A percentile compares a stretch with the other conserved stretches of the same genome.
These are phyloP conservation scores for Chaetomiaceae sp. DNA, from an alignment of 2,329 filamentous ascomycete species.

Conservation along the genomic window DNA sequence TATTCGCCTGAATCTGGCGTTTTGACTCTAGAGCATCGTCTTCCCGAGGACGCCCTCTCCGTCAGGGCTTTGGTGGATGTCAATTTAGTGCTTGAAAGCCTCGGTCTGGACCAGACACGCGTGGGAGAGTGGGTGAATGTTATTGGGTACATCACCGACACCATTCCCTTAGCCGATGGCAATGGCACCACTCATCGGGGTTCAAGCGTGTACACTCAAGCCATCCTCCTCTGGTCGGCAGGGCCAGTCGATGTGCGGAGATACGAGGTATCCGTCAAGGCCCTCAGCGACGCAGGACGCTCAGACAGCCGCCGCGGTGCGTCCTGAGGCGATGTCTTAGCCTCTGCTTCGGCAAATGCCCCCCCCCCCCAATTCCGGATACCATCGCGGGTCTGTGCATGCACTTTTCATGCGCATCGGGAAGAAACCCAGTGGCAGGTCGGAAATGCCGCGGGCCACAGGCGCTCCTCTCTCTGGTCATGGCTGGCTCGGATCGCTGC, in stretches of 20 bases:
- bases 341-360: neutral
- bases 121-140: constrained; percentile 86
- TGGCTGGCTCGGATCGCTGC: neutral
- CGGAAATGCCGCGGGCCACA: neutral
- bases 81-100: constrained; percentile 59
- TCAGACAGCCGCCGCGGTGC: neutral
- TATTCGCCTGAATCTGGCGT: constrained; percentile 51
- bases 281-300: neutral
- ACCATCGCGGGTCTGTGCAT: neutral
- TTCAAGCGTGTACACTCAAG: constrained; percentile 53
- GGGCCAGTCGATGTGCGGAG: constrained; percentile 63
- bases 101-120: constrained; percentile 58
- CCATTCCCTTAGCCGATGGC: constrained; percentile 3
- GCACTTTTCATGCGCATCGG: neutral
- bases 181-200: neutral
- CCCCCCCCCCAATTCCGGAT: neutral
- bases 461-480: neutral
- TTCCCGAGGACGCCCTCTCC: constrained; percentile 39
- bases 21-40: constrained; percentile 63
- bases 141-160: constrained; percentile 63
- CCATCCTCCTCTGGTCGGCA: constrained; percentile 70
- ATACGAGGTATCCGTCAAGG: constrained; percentile 58
- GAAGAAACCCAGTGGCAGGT: neutral
- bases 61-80: constrained; percentile 61
- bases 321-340: neutral